Conservation (phyloP, 306 rosid genomes). For the Dryas drummondii region DNA sequence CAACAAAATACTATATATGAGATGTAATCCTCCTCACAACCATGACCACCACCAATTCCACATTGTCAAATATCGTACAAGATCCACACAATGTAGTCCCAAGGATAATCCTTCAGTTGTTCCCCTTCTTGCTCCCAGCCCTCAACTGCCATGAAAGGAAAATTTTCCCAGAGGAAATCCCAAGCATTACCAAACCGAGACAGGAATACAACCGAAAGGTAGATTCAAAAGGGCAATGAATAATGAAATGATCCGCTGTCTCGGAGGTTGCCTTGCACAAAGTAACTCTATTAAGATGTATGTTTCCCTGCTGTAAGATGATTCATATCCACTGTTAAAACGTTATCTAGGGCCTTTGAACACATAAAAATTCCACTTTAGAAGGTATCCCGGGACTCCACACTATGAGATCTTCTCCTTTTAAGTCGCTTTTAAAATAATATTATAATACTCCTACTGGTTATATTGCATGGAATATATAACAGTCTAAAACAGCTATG, state of each 20-base stretch:
- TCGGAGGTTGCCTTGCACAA: constrained; percentile 61
- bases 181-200: constrained; percentile 69
- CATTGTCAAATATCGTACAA: constrained; percentile 35
- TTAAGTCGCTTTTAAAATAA: constrained; percentile 25
- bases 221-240: constrained; percentile 52
- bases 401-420: constrained; percentile 38
- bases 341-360: constrained; percentile 47
- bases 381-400: constrained; percentile 52
- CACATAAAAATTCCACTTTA: constrained; percentile 32
- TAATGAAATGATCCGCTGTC: constrained; percentile 59
- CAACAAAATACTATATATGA: constrained; percentile 30
- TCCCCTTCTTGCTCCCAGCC: constrained; percentile 63
- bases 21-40: constrained; percentile 29
- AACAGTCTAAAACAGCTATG: constrained; percentile 16
- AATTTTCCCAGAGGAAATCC: constrained; percentile 52
- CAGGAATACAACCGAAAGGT: constrained; percentile 52
- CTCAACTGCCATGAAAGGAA: constrained; percentile 46
- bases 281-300: constrained; percentile 49
- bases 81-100: constrained; percentile 50
- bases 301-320: constrained; percentile 63
- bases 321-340: constrained; percentile 61
- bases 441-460: constrained; percentile 26
- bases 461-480: constrained; percentile 21
- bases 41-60: constrained; percentile 33
- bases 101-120: constrained; percentile 55